Percentiles rank a stretch among this genome's conserved stretches.
Conservation (phyloP, 2,329 filamentous ascomycete genomes). For the Cordyceps cicadae region DNA sequence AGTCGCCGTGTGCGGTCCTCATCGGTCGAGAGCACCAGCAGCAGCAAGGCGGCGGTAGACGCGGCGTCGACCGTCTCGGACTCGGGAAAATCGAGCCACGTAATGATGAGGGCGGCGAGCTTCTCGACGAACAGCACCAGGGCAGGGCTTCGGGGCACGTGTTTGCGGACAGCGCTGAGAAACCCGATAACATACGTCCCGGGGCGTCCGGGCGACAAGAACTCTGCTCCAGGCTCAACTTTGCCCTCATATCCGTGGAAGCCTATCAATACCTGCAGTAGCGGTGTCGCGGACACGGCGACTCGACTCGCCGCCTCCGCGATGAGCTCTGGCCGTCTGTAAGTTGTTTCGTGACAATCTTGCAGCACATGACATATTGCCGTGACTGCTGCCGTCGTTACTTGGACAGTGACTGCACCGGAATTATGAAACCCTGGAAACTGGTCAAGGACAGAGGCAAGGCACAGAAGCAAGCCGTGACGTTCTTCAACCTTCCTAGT, state of each 20-base stretch:
- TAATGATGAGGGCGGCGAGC: constrained; percentile 28
- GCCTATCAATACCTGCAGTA: constrained; percentile 33
- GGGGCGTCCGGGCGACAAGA: constrained; percentile 18
- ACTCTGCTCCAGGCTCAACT: constrained; percentile 17
- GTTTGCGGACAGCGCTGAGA: constrained; percentile 16
- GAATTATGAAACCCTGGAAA: constrained; percentile 28
- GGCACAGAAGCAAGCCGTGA: constrained; percentile 56
- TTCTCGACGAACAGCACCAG: constrained; percentile 18
- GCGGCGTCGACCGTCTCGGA: constrained; percentile 40
- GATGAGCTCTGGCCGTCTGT: constrained; percentile 55
- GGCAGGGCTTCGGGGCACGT: neutral
- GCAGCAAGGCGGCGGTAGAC: constrained; percentile 41
- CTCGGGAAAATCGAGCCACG: constrained; percentile 44
- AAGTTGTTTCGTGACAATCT: constrained; percentile 33
- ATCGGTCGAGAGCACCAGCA: constrained; percentile 37
- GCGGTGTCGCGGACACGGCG: constrained; percentile 42
- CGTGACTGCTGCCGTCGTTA: constrained; percentile 23
- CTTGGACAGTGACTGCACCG: constrained; percentile 16
- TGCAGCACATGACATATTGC: constrained; percentile 29
- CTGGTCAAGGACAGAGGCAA: constrained; percentile 50
- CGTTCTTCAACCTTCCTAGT: constrained; percentile 58
- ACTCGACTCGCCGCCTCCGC: constrained; percentile 54
- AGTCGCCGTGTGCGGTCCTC: constrained; percentile 32
- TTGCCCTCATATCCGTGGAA: constrained; percentile 9
- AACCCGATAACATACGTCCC: constrained; percentile 17